phyloP scores from a whole-genome alignment of 106 monocot species.

The Allium sativum region DNA sequence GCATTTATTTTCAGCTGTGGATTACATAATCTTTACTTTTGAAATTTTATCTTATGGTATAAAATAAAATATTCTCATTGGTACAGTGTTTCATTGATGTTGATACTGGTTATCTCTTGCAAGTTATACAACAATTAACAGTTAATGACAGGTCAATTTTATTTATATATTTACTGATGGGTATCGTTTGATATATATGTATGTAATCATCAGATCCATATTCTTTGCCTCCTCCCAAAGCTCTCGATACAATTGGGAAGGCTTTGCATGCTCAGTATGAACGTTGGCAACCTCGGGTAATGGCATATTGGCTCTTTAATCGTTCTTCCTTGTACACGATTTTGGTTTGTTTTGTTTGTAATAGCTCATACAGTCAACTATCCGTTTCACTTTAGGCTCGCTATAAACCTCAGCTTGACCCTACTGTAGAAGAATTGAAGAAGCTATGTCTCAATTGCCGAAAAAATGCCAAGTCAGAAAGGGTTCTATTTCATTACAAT shows the following conservation, averaged over 20 bases:
- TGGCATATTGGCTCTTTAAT: not conserved
- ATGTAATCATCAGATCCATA: conserved; percentile 62
- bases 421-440: conserved; percentile 94
- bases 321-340: not conserved
- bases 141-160: not conserved
- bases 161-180: not conserved
- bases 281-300: conserved; percentile 89
- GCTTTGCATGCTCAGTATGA: conserved; percentile 89
- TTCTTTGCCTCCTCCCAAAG: conserved; percentile 75
- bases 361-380: conserved; percentile 7
- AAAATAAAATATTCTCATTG: not conserved
- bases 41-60: not conserved
- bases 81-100: not conserved
- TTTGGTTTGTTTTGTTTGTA: not conserved
- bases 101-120: no score
- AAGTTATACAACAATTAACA: not conserved
- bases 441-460: conserved; percentile 82
- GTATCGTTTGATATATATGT: not conserved
- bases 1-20: no score
- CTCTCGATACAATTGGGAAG: conserved; percentile 86
- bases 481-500: conserved; percentile 97
- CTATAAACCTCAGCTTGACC: conserved; percentile 86
- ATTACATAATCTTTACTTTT: not conserved
- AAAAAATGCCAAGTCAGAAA: conserved; percentile 87
- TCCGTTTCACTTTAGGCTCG: conserved; percentile 32